Evolutionary conservation across 495 filamentous ascomycete genomes (phyloP), one percentile per base, ranked within the genome.

Genomic region (Massariosphaeria phaeospora): DNA sequence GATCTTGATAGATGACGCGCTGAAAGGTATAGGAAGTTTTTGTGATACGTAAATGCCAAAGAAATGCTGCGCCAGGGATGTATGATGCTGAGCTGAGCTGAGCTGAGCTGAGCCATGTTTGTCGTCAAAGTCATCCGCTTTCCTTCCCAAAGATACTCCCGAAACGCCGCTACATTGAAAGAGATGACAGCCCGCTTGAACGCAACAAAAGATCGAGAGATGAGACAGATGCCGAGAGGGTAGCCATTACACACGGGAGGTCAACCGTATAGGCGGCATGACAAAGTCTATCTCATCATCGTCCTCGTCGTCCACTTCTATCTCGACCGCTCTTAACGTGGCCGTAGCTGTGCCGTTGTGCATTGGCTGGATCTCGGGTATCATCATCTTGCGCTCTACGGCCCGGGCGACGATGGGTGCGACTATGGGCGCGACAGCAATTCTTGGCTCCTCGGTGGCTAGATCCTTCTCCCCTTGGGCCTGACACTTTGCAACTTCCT

Each of bases 401-500:
- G 42, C 24, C 15, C 27, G 12, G 41, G 10, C 39, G 36, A 17
- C 18, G 13, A 17, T 29, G 21, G 11, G 12, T 25, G 34, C 5
- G 15, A 13, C 34, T n/a, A 20, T 20, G 24, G 11, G 11, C 18
- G 8, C 25, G 40, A 1, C 10, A 15, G 48, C 20, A 6, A 21
- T 33, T 26, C 24, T 42, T n/a, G n/a, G 30, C 30, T 25, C 39
- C 23, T 42, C 17, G 17, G 18, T 20, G 18, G 27, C 24, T 51
- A 17, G 30, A 35, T 45, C 48, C 21, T 35, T 43, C 17, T 57
- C 52, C 35, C 61, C 46, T n/a, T 44, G 36, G 5, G 41, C 30
- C 33, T 33, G 29, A 31, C 51, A 48, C 39, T 52, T 56, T 1
- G 43, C 81, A 54, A 26, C 76, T 74, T 53, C 43, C 13, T 40